A percentile compares a stretch with the other conserved stretches of the same genome.
Conservation (phyloP, 2,329 filamentous ascomycete genomes). For the Tricladium varicosporioides region DNA sequence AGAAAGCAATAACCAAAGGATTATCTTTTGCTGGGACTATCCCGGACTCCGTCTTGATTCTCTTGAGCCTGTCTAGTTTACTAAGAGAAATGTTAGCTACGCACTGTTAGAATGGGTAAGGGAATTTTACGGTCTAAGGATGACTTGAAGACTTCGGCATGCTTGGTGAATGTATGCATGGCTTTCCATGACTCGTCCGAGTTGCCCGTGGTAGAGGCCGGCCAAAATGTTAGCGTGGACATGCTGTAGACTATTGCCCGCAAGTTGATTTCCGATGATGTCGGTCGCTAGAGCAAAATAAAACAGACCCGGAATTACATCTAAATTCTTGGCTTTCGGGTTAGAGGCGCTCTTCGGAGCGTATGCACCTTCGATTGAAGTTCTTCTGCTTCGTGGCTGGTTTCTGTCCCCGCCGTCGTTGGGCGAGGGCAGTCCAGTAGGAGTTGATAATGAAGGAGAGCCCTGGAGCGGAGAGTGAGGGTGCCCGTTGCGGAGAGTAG, state of each 20-base stretch:
- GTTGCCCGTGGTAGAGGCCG: slow-evolving; percentile 83
- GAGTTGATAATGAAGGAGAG: slow-evolving; percentile 46
- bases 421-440: slow-evolving; percentile 50
- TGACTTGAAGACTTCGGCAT: slow-evolving; percentile 60
- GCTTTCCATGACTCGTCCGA: slow-evolving; percentile 84
- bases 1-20: slow-evolving; percentile 74
- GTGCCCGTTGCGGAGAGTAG: slow-evolving; percentile 46
- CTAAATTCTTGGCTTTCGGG: slow-evolving; percentile 59
- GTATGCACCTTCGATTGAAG: slow-evolving; percentile 45
- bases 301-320: slow-evolving; percentile 83
- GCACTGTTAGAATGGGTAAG: not conserved
- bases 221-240: slow-evolving; percentile 84
- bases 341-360: slow-evolving; percentile 22
- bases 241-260: slow-evolving; percentile 77
- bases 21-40: slow-evolving; percentile 47
- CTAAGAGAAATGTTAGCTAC: slow-evolving; percentile 16
- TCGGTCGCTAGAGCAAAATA: slow-evolving; percentile 87
- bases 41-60: slow-evolving; percentile 31
- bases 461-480: slow-evolving; percentile 53
- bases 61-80: slow-evolving; percentile 39
- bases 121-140: slow-evolving; percentile 61
- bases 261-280: slow-evolving; percentile 79
- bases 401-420: slow-evolving; percentile 47
- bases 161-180: slow-evolving; percentile 60
- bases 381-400: slow-evolving; percentile 41